A percentile compares a stretch with the other conserved stretches of the same genome.
Evolutionary conservation across 2,329 filamentous ascomycete species (phyloP).

Genomic region (Cladosporium sp.): DNA sequence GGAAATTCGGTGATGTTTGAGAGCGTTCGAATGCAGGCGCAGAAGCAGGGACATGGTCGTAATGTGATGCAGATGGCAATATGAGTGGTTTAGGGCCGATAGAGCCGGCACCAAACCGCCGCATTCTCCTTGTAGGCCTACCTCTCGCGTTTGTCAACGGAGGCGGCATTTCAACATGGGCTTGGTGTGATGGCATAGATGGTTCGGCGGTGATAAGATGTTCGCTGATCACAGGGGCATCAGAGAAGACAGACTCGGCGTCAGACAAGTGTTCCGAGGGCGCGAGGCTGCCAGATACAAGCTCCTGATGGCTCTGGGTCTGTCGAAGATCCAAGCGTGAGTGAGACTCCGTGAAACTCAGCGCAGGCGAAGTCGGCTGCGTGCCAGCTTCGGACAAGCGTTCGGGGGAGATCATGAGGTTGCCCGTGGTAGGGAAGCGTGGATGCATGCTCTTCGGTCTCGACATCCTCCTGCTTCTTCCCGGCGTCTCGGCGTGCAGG

Average conservation of each 20-base stretch:
- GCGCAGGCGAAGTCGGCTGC: conserved; percentile 9
- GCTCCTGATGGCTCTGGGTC: conserved; percentile 9
- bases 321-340: conserved; percentile 4
- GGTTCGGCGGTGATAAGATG: conserved; percentile 16
- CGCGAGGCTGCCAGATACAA: neutral
- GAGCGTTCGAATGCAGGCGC: conserved; percentile 25
- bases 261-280: conserved; percentile 19
- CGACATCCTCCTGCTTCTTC: conserved; percentile 21
- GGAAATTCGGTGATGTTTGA: conserved; percentile 18
- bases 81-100: conserved; percentile 32
- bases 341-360: conserved; percentile 3
- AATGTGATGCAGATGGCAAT: conserved; percentile 29
- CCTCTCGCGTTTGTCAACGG: conserved; percentile 12
- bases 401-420: conserved; percentile 25
- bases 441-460: conserved; percentile 33
- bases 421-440: conserved; percentile 31
- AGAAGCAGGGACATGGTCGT: conserved; percentile 23
- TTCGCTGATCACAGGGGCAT: conserved; percentile 15
- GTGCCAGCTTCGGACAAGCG: conserved; percentile 16
- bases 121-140: conserved; percentile 29
- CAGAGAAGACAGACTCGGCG: conserved; percentile 20
- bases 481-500: conserved; percentile 27
- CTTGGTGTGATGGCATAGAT: neutral
- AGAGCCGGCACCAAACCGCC: conserved; percentile 33
- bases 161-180: conserved; percentile 16